Evolutionary conservation across 192 early-diverging fungal genomes (phyloP).

Genomic region (Coemansia sp.): DNA sequence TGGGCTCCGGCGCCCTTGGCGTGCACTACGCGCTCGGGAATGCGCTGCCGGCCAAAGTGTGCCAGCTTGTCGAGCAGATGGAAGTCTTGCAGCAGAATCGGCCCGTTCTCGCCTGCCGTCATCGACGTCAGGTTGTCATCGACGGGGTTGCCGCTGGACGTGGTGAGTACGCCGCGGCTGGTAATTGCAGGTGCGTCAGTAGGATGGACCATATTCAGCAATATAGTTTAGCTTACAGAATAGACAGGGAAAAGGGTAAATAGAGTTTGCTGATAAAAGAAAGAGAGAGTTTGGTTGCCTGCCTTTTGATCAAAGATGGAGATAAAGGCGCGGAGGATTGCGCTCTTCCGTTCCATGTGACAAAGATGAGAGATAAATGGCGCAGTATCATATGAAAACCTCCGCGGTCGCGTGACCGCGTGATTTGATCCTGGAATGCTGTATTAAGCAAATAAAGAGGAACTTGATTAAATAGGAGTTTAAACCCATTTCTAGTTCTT

Average conservation of each 20-base stretch:
- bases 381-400: constrained; percentile 3
- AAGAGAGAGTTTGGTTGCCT: neutral
- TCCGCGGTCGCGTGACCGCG: too few relatives aligned
- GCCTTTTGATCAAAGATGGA: neutral
- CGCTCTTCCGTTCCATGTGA: neutral
- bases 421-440: too few relatives aligned
- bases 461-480: too few relatives aligned
- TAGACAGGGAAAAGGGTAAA: neutral
- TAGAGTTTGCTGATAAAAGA: neutral
- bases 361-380: neutral
- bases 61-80: constrained; percentile 76
- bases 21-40: constrained; percentile 85
- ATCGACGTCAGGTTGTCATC: constrained; percentile 73
- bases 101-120: constrained; percentile 68
- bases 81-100: constrained; percentile 72
- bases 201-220: constrained; percentile 30
- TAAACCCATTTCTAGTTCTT: too few relatives aligned
- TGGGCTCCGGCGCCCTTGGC: constrained; percentile 83
- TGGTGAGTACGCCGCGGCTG: constrained; percentile 54
- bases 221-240: neutral
- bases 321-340: neutral
- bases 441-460: too few relatives aligned
- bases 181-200: constrained; percentile 40
- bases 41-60: constrained; percentile 85
- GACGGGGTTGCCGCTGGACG: constrained; percentile 69